Conservation (phyloP, 1,284 basidiomycete species). For the Malassezia slooffiae region DNA sequence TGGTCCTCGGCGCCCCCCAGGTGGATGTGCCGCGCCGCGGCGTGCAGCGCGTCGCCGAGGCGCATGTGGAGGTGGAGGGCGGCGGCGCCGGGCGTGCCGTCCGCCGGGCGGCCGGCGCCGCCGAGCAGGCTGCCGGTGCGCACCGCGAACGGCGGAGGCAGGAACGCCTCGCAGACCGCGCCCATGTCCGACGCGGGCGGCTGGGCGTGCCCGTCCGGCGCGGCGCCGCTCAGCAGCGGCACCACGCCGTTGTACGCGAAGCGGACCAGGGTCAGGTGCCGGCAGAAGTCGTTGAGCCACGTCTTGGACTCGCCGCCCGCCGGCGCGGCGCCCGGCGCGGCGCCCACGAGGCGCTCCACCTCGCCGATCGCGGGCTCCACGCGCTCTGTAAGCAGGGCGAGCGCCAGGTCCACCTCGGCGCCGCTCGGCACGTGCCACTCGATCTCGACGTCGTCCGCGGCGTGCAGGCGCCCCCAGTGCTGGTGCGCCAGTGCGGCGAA, state of each 20-base stretch:
- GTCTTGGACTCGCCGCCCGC: too few species aligned
- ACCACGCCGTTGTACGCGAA: slow-evolving; percentile 64
- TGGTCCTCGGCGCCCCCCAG: slow-evolving; percentile 66
- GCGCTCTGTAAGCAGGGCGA: slow-evolving; percentile 66
- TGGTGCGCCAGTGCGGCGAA: slow-evolving; percentile 64
- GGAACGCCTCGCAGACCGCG: slow-evolving; percentile 57
- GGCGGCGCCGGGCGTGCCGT: slow-evolving; percentile 65
- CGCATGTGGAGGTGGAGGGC: slow-evolving; percentile 57
- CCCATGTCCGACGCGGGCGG: slow-evolving; percentile 50
- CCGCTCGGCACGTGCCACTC: slow-evolving; percentile 75
- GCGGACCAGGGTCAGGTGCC: slow-evolving; percentile 55
- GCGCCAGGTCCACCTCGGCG: slow-evolving; percentile 67
- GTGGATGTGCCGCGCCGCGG: slow-evolving; percentile 55
- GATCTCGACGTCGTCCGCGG: slow-evolving; percentile 66
- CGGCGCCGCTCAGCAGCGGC: slow-evolving; percentile 54
- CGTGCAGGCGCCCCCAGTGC: slow-evolving; percentile 74
- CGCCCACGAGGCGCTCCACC: slow-evolving; percentile 12
- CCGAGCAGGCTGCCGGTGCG: slow-evolving; percentile 62
- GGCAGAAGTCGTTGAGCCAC: slow-evolving; percentile 85
- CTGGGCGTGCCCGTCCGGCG: slow-evolving; percentile 49
- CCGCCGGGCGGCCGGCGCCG: slow-evolving; percentile 53
- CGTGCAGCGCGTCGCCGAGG: slow-evolving; percentile 62
- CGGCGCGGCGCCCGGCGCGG: slow-evolving; percentile 6
- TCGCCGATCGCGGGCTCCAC: slow-evolving; percentile 55
- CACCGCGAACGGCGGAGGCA: slow-evolving; percentile 48